A percentile compares a stretch with the other conserved stretches of the same genome.
Conservation (phyloP, 345 rosid genomes). For the Ricinus communis region DNA sequence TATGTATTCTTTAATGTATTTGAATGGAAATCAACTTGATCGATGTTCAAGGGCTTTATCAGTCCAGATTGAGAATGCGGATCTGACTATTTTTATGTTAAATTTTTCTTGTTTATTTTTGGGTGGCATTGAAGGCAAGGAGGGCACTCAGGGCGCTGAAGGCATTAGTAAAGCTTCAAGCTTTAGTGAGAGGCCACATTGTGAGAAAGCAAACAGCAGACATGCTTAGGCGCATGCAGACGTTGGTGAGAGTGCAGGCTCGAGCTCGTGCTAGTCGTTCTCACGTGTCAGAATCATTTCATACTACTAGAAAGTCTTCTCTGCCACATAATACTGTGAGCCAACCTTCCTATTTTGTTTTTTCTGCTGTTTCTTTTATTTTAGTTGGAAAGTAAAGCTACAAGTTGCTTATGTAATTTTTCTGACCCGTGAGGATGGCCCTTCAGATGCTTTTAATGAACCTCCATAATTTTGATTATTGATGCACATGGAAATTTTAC, state of each 20-base stretch:
- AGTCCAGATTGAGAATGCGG: not conserved
- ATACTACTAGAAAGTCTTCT: constrained; percentile 15
- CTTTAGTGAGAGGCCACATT: constrained; percentile 37
- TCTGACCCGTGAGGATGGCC: not conserved
- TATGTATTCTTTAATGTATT: not conserved
- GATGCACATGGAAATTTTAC: too few relatives aligned
- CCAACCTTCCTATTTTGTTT: not conserved
- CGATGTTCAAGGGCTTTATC: not conserved
- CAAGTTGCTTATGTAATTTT: too few relatives aligned
- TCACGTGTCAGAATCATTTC: constrained; percentile 14
- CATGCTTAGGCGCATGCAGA: constrained; percentile 40
- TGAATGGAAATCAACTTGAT: not conserved
- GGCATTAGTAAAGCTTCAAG: constrained; percentile 37
- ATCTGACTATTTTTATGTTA: not conserved
- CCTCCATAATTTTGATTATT: too few relatives aligned
- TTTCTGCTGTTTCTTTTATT: not conserved
- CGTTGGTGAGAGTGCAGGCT: constrained; percentile 29
- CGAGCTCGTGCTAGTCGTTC: constrained; percentile 33
- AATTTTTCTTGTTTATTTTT: not conserved
- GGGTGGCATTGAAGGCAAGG: constrained; percentile 27
- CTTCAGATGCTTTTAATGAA: too few relatives aligned
- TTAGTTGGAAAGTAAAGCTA: not conserved
- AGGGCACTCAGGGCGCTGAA: constrained; percentile 38
- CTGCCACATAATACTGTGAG: constrained; percentile 23
- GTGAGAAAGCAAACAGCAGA: constrained; percentile 38